Evolutionary conservation across 805 yeast genomes (phyloP).

Genomic region (Ogataea thermomethanolica): DNA sequence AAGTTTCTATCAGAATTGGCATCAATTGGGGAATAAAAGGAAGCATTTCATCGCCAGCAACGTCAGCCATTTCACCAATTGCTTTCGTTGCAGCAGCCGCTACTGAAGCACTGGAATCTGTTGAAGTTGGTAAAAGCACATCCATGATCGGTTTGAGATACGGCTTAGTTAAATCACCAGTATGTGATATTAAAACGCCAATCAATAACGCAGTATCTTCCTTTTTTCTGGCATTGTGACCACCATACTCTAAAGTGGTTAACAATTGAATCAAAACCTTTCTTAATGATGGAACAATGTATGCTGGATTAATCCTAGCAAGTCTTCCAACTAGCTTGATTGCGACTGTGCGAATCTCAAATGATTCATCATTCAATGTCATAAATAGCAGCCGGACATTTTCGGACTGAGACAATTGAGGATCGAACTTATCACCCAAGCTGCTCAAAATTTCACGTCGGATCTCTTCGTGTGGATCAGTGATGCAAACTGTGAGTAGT

Average conservation of each 20-base stretch:
- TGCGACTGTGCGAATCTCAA: constrained; percentile 75
- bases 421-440: constrained; percentile 74
- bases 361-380: constrained; percentile 88
- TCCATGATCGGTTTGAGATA: constrained; percentile 89
- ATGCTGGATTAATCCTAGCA: constrained; percentile 87
- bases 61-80: constrained; percentile 83
- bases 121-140: constrained; percentile 72
- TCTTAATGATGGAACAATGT: constrained; percentile 87
- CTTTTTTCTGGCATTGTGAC: constrained; percentile 62
- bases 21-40: constrained; percentile 71
- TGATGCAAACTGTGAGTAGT: constrained; percentile 74
- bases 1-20: constrained; percentile 83
- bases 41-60: constrained; percentile 81
- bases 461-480: constrained; percentile 85
- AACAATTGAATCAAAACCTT: constrained; percentile 81
- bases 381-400: constrained; percentile 81
- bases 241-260: constrained; percentile 81
- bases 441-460: constrained; percentile 74
- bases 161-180: constrained; percentile 82
- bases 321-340: constrained; percentile 79
- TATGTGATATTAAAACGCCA: constrained; percentile 68
- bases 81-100: constrained; percentile 84
- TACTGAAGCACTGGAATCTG: constrained; percentile 71
- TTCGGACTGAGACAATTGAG: constrained; percentile 91
- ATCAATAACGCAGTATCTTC: constrained; percentile 84